Conservation (phyloP, 163 green algal species). For the Smithsoniella earleae region DNA sequence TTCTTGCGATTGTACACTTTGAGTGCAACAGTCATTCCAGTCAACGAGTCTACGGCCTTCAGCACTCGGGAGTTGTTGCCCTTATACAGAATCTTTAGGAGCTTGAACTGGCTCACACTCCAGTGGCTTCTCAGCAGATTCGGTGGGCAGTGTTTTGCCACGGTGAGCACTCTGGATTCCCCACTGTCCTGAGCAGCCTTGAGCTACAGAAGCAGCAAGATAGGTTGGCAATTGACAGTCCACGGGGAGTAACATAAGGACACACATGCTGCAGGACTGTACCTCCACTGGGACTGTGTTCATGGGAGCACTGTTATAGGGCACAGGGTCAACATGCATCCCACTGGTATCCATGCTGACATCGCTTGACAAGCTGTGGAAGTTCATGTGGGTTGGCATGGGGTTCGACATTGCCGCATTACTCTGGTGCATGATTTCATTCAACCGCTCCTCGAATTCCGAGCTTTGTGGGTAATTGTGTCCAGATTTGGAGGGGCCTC, state of each 20-base stretch:
- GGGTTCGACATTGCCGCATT: conserved; percentile 2
- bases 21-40: conserved; percentile 47
- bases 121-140: conserved; percentile 34
- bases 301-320: background rate
- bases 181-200: background rate
- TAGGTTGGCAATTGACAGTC: background rate
- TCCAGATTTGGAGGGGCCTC: background rate
- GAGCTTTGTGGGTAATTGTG: background rate
- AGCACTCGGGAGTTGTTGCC: conserved; percentile 50
- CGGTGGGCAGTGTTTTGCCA: conserved; percentile 38
- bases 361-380: background rate
- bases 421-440: conserved; percentile 28
- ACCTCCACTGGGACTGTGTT: background rate
- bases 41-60: conserved; percentile 41
- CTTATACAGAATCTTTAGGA: conserved; percentile 45
- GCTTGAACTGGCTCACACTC: conserved; percentile 44
- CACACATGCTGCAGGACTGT: background rate
- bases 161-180: conserved; percentile 32
- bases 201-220: background rate
- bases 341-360: conserved; percentile 6
- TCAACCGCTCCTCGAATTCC: conserved; percentile 22
- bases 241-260: background rate
- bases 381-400: background rate
- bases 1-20: conserved; percentile 50
- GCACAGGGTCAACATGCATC: background rate